Evolutionary conservation across 441 rosid species (phyloP).

Genomic region (Pelargonium cotyledonis): DNA sequence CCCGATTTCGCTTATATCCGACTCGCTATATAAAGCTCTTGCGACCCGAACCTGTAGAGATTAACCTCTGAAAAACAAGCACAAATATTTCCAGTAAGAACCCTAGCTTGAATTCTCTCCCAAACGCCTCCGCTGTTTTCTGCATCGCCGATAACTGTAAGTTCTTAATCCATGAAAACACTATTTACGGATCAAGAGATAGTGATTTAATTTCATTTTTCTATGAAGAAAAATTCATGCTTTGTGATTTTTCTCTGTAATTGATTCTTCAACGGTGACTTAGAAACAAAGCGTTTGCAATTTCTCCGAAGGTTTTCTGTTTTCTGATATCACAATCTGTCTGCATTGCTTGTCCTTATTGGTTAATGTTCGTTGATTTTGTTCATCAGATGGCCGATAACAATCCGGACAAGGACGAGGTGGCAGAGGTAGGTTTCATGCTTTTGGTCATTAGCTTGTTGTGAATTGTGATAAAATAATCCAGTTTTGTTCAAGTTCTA

Average conservation of each 20-base stretch:
- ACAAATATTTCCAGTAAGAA: background rate
- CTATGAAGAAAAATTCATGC: background rate
- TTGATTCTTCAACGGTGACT: background rate
- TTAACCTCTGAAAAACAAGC: background rate
- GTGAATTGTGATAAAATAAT: background rate
- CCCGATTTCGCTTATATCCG: no score
- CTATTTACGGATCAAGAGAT: background rate
- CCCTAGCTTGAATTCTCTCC: background rate
- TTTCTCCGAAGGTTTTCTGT: no score
- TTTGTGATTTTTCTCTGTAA: background rate
- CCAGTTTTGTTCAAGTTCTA: no score
- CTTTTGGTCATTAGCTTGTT: constrained; percentile 2
- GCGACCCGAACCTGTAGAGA: background rate
- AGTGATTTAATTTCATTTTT: background rate
- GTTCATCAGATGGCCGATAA: constrained; percentile 47
- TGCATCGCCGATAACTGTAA: background rate
- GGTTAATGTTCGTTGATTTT: background rate
- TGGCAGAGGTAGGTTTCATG: constrained; percentile 39
- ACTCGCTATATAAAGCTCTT: background rate
- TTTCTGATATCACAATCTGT: no score
- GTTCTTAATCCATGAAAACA: background rate
- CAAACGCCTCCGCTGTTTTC: background rate
- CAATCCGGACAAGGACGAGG: constrained; percentile 40
- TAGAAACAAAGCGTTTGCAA: no score
- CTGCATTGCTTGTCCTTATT: background rate